Percentiles rank a stretch among this genome's conserved stretches.
These are phyloP conservation scores for Mucor saturninus DNA, from an alignment of 371 early-diverging fungal species.

Conservation along the genomic window DNA sequence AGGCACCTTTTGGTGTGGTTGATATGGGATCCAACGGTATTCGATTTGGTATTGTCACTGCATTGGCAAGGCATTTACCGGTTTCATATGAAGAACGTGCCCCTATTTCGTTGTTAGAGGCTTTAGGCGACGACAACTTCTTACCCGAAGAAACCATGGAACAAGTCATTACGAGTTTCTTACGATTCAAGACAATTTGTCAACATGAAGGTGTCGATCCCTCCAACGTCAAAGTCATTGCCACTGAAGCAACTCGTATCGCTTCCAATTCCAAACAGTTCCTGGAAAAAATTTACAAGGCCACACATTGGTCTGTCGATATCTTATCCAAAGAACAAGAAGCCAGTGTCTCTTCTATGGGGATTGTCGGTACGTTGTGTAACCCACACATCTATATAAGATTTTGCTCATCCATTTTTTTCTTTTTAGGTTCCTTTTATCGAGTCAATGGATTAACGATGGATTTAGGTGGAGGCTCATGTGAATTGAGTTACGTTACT, in stretches of 20 bases:
- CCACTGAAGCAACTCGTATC: conserved; percentile 61
- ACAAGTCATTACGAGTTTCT: conserved; percentile 50
- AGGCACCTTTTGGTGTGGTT: conserved; percentile 53
- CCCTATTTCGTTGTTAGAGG: conserved; percentile 56
- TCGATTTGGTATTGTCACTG: conserved; percentile 56
- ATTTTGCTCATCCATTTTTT: too few relatives aligned
- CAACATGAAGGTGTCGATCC: conserved; percentile 43
- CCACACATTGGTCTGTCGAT: conserved; percentile 48
- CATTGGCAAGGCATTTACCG: conserved; percentile 51
- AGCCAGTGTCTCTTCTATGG: conserved; percentile 53
- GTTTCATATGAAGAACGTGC: conserved; percentile 60
- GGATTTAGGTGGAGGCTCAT: conserved; percentile 63
- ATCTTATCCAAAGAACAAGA: conserved; percentile 50
- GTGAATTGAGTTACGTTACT: conserved; percentile 54
- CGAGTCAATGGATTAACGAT: conserved; percentile 55
- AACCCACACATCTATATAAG: too few relatives aligned
- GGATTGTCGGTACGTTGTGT: conserved; percentile 39
- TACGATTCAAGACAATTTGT: conserved; percentile 55
- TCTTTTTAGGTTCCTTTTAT: conserved; percentile 43
- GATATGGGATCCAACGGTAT: conserved; percentile 70
- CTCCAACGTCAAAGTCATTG: conserved; percentile 49
- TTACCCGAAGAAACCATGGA: conserved; percentile 51
- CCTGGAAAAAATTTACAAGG: conserved; percentile 39
- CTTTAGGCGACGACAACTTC: conserved; percentile 38
- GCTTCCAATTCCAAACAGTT: conserved; percentile 54